Base-by-base conservation (phyloP, 2,329 filamentous ascomycete genomes). In the Leptographium lundbergii region DNA sequence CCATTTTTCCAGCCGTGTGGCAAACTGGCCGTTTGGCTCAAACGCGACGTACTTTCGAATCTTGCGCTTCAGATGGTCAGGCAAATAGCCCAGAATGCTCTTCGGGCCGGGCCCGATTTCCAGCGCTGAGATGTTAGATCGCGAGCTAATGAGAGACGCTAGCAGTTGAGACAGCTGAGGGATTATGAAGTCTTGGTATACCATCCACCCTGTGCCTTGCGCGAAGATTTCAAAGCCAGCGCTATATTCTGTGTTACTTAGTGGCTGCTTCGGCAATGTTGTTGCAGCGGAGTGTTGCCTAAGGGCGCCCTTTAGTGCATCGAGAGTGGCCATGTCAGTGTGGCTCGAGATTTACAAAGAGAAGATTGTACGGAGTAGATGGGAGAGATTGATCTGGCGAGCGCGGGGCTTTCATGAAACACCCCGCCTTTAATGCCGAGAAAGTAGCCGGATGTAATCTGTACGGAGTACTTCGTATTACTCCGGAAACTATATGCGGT, bases 101-200 rank as follows among this genome's bases (percentile, higher is more conserved):
- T 75, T 72, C 0, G 79, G 75, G 10, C 82, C 82, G 0, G 83
- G 80, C 62, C 81, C 80, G 56, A 85, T 78, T 64, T 86, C 83
- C 6, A 86, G 71, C 19, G 77, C 74, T 4, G 81, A 83, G 61
- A 85, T 68, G 14, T 65, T 54, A 29, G 6, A 56, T 34, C 71
- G 72, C 6, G 75, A 75, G n/a, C 27, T 19, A 5, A 42, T 69
- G 39, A 80, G 69, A 58, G 72, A 64, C 1, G 58, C 55, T 2
- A 84, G 63, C 0, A 79, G 61, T 42, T 68, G 64, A 56, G 69
- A 69, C 6, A 84, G 68, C 50, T 80, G 73, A 54, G 80, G 77
- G 51, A 77, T 68, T 36, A 82, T 75, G 66, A 82, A 84, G 55
- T 77, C 67, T 65, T 72, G 63, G 66, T 83, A 81, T 0, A 64